Base-by-base conservation (phyloP, 2,329 filamentous ascomycete genomes). In the Colletotrichum horii region DNA sequence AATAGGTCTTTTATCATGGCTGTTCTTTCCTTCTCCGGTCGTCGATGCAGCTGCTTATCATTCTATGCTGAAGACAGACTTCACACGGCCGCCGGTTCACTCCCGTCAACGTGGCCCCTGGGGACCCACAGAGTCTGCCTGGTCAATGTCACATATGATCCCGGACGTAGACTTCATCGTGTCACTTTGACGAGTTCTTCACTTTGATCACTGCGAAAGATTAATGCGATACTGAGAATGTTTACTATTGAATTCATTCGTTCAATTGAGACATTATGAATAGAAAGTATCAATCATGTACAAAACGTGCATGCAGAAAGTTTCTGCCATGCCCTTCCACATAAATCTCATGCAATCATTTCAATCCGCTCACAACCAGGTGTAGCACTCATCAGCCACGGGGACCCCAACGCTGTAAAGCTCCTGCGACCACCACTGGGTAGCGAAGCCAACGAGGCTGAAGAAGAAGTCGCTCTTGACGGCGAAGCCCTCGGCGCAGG, bases 351-450 rank as follows among this genome's bases (percentile, higher is more conserved):
- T 52, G 14, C 6, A 4, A 7, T 48, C 38, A 48, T 12, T 9
- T n/a, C 38, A 2, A 2, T 7, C 22, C 15, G 15, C 28, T 71
- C 38, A 77, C 56, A 62, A 19, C 79, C 79, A 80, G 19, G 78
- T 74, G 66, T 81, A 81, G 66, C 81, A 82, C 76, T 80, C 68
- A 43, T 80, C 74, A 7, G 78, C 80, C 52, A 82, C 79, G 4
- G 80, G 80, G 6, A 82, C 76, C 12, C 75, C 76, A 5, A 80
- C 77, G 58, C 71, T 80, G 72, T 81, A 82, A 4, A 82, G 68
- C 28, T 77, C 78, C 67, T 75, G 75, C 48, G 71, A 76, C 78
- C 79, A 82, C 70, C 80, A 79, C 75, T 81, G 71, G 9, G 79
- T 81, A 12, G 80, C 79, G 22, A 77, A 80, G 3, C 78, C 80